A percentile compares a stretch with the other conserved stretches of the same genome.
phyloP scores from a whole-genome alignment of 805 yeast genomes.

The Aciculoconidium aculeatum region DNA sequence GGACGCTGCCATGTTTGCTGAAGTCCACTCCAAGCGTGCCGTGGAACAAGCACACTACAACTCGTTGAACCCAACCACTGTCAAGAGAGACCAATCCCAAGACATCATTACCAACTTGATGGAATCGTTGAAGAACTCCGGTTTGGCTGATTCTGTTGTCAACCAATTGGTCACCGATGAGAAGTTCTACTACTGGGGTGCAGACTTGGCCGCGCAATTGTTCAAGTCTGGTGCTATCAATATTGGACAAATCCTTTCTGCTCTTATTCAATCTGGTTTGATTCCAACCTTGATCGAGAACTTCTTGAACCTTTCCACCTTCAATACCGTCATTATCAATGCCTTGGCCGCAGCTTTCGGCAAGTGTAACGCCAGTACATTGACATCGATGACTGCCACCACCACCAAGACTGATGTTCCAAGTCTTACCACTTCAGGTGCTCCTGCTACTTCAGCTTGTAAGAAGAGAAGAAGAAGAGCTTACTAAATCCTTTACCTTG shows the following conservation, averaged over 20 bases:
- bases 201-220: conserved; percentile 26
- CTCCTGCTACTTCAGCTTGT: conserved; percentile 11
- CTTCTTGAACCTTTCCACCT: conserved; percentile 33
- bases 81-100: conserved; percentile 4
- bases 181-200: conserved; percentile 34
- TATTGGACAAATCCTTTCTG: conserved; percentile 21
- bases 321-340: conserved; percentile 34
- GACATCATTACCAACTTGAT: conserved; percentile 24
- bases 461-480: conserved; percentile 24
- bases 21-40: conserved; percentile 4
- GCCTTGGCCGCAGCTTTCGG: conserved; percentile 40
- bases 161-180: conserved; percentile 31
- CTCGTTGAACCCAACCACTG: conserved; percentile 4
- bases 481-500: conserved; percentile 10
- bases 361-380: conserved; percentile 28
- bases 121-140: conserved; percentile 40
- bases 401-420: conserved; percentile 19
- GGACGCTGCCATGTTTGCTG: conserved; percentile 1
- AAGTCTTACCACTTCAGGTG: conserved; percentile 9
- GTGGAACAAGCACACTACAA: background rate
- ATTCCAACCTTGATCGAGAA: conserved; percentile 31
- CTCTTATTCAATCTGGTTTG: conserved; percentile 31
- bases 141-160: conserved; percentile 36
- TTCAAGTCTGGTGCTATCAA: conserved; percentile 24
- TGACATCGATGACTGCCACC: conserved; percentile 21